A percentile compares a stretch with the other conserved stretches of the same genome.
Conservation (phyloP, 169 alveolate genomes). For the Plasmodium ovale region DNA sequence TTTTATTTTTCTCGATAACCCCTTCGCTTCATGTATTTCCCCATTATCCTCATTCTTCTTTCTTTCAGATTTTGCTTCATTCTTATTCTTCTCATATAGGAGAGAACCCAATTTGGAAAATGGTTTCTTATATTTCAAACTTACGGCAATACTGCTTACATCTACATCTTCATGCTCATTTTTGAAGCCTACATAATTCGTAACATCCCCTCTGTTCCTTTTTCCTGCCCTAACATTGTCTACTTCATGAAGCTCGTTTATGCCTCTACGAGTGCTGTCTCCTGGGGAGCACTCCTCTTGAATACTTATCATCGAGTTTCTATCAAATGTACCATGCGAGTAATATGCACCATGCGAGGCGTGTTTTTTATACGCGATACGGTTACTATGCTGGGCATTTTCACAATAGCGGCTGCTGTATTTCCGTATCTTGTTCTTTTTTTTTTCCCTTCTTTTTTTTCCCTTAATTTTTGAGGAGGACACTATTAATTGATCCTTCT, state of each 20-base stretch:
- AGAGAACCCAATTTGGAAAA: not conserved
- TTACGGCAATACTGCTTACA: not conserved
- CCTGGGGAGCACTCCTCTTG: too few species aligned
- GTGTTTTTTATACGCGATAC: not conserved
- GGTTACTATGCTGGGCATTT: not conserved
- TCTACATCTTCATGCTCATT: conserved; percentile 21
- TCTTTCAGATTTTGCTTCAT: not conserved
- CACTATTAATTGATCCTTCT: conserved; percentile 14
- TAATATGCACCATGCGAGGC: not conserved
- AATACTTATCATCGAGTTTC: not conserved
- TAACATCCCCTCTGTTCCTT: not conserved
- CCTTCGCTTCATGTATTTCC: conserved; percentile 7
- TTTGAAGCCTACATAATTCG: conserved; percentile 4
- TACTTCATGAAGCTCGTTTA: not conserved
- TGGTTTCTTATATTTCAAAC: not conserved
- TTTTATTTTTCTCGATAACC: conserved; percentile 57
- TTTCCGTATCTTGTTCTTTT: conserved; percentile 5
- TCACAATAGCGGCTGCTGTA: not conserved
- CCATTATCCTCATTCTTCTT: conserved; percentile 25
- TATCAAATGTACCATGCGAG: not conserved
- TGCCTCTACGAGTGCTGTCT: too few species aligned
- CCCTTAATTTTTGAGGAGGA: conserved; percentile 34
- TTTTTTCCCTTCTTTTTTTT: conserved; percentile 21
- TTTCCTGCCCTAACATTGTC: not conserved
- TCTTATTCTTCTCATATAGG: conserved; percentile 14